Evolutionary conservation across 176 grass and related monocot species (phyloP).

Genomic region (Carex myosuroides): DNA sequence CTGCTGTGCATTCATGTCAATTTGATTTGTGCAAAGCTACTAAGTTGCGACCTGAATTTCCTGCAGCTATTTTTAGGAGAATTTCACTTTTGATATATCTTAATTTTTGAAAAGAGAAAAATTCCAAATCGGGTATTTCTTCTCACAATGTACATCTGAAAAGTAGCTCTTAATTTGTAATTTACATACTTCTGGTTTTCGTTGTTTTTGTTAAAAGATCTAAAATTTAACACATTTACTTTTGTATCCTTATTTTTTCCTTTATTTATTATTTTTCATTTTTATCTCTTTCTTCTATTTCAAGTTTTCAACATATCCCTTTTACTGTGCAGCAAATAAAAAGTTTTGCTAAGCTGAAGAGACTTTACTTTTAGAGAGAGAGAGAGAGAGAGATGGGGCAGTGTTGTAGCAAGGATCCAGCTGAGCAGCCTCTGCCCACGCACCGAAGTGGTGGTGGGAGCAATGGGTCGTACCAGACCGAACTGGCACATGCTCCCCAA

Average conservation of each 20-base stretch:
- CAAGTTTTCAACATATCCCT: conserved; percentile 23
- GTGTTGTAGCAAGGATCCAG: conserved; percentile 44
- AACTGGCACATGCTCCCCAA: conserved; percentile 20
- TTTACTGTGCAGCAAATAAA: conserved; percentile 17
- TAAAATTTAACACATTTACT: conserved; percentile 10
- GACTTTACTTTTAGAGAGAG: background rate
- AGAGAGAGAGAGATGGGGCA: conserved; percentile 45
- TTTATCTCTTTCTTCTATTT: conserved; percentile 22
- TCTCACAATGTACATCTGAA: conserved; percentile 13
- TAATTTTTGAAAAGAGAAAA: background rate
- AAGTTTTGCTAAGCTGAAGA: background rate
- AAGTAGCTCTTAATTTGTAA: background rate
- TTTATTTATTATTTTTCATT: conserved; percentile 24
- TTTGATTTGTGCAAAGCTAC: background rate
- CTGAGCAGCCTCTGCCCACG: conserved; percentile 35
- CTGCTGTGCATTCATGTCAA: background rate
- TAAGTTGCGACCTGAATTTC: background rate
- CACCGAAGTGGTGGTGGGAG: conserved; percentile 28
- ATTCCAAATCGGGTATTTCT: conserved; percentile 6
- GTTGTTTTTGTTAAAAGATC: background rate
- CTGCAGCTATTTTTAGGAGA: background rate
- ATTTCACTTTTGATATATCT: background rate
- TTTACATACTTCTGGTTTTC: background rate
- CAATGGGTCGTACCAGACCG: conserved; percentile 43
- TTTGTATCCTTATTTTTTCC: conserved; percentile 12